Conservation (phyloP, 2,329 filamentous ascomycete species). For the Phyllosticta citribraziliensis region DNA sequence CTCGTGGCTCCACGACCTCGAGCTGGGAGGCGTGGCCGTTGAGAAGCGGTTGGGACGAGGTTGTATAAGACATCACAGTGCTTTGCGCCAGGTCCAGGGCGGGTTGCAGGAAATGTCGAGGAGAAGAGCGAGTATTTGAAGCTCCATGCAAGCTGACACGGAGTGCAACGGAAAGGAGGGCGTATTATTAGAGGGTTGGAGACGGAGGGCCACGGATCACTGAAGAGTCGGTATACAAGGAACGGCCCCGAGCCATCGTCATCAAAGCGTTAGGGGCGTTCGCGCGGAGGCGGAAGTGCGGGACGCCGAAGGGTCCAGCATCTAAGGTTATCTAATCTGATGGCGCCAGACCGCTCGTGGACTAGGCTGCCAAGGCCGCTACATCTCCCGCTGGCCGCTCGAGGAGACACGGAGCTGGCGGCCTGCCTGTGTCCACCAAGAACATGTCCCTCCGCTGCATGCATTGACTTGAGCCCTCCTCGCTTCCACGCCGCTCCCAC, state of each 20-base stretch:
- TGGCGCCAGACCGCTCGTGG: not conserved
- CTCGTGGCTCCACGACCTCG: conserved; percentile 23
- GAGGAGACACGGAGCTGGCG: conserved; percentile 11
- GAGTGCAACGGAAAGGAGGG: not conserved
- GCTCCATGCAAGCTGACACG: not conserved
- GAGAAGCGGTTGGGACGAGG: not conserved
- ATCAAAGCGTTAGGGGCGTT: not conserved
- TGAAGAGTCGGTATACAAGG: not conserved
- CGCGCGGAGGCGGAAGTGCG: not conserved
- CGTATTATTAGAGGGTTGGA: not conserved
- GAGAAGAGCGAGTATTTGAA: not conserved
- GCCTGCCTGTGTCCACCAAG: not conserved
- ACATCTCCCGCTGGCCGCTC: conserved; percentile 5
- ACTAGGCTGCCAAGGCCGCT: not conserved
- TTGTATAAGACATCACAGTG: conserved; percentile 1
- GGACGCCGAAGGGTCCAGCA: not conserved
- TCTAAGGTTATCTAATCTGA: not conserved
- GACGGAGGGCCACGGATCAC: not conserved
- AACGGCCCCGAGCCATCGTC: conserved; percentile 1
- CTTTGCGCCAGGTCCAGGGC: not conserved
- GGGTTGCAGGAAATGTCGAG: not conserved
- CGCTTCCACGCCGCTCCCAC: not conserved
- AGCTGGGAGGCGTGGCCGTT: conserved; percentile 16
- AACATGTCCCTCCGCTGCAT: conserved; percentile 4
- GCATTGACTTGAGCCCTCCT: conserved; percentile 1